These are phyloP conservation scores for Coffea humblotiana DNA, from an alignment of 305 asterid species.

Conservation along the genomic window DNA sequence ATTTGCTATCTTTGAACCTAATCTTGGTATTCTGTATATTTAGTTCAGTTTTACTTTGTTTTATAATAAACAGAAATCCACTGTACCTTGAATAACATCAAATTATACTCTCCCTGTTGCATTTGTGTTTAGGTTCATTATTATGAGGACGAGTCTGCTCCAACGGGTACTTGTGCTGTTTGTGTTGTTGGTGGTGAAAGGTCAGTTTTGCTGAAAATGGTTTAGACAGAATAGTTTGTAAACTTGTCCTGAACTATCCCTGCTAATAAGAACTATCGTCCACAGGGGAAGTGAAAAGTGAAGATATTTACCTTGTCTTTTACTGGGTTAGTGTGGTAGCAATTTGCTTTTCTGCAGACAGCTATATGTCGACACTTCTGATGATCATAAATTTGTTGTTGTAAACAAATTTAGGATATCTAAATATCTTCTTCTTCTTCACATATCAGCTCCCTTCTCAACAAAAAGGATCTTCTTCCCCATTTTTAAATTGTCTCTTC, in stretches of 20 bases:
- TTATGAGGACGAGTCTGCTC: conserved; percentile 72
- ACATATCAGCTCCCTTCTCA: neutral
- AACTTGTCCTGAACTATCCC: neutral
- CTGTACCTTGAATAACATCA: neutral
- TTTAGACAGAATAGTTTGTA: neutral
- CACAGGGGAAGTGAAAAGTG: no score
- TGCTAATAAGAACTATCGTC: no score
- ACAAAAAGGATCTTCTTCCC: no score
- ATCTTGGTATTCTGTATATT: neutral
- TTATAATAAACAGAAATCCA: neutral
- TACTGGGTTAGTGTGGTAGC: neutral
- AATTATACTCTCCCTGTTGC: neutral
- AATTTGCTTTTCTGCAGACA: neutral
- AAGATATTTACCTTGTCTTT: neutral
- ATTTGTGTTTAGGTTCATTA: conserved; percentile 63
- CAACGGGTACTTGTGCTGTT: conserved; percentile 93
- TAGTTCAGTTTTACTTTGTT: neutral
- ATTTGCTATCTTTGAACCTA: neutral
- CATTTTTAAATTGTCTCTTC: no score
- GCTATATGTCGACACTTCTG: neutral
- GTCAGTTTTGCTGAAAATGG: conserved; percentile 31
- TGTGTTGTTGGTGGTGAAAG: conserved; percentile 92
- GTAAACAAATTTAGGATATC: neutral
- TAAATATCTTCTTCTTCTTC: neutral
- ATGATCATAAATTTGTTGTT: neutral